Evolutionary conservation across 163 green algal genomes (phyloP), one percentile per base, ranked within the genome.

Genomic region (Chlamydomonas reinhardtii): DNA sequence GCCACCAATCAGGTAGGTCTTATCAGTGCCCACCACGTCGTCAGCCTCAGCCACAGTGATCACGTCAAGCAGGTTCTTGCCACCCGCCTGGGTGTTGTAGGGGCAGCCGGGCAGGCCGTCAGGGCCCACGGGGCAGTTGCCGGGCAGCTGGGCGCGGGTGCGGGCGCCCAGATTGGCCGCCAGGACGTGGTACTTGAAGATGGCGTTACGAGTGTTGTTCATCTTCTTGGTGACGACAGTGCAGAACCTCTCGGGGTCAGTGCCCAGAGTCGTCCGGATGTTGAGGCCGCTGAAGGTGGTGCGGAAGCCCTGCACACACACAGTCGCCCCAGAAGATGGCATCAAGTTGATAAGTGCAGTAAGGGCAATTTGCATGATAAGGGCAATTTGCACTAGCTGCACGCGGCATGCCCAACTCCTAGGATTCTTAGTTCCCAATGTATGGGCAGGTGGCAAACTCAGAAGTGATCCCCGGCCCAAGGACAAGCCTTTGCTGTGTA

Each of bases 181-280:
- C 31, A 85, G 68, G 0, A 85, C 31, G 54, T 85, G 68, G 68
- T 72, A 85, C 31, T 61, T 77, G 39, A 85, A 32, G 3, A 85
- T 68, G 4, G 68, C 31, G 24, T 77, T 77, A 20, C 79, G 79
- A 0, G 68, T 85, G 14, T 43, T 39, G 39, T 77, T 78, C 12
- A 75, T 9, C 48, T 85, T 85, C 52, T 27, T n/a, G 19, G 32
- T 54, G 25, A 39, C n/a, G 35, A 56, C 48, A 1, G 62, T 37
- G 76, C 76, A 84, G 31, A 84, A 84, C 15, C 27, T 12, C 25
- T 74, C 62, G 62, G 76, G 15, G 52, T 72, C 20, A 66, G 61
- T n/a, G 61, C 61, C 61, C 61, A 66, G 17, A 31, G 61, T 66
- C 20, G 2, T 22, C 6, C 12, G 17, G 20, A 82, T 56, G 17